Conservation (phyloP, 2,329 filamentous ascomycete genomes). For the Helminthosporium solani region DNA sequence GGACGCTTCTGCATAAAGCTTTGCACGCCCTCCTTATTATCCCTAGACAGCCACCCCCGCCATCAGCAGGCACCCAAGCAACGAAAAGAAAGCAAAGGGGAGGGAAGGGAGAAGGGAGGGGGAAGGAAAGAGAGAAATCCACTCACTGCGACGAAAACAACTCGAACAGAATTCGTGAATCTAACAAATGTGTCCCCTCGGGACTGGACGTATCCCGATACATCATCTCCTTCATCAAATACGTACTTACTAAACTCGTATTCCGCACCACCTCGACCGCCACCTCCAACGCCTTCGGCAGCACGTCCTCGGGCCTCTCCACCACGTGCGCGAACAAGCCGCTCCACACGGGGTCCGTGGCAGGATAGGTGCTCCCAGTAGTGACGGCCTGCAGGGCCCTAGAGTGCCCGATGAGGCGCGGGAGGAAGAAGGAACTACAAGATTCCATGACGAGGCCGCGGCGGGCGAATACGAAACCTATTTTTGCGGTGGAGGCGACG, state of each 20-base stretch:
- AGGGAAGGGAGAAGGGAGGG: too few species aligned
- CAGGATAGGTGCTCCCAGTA: slow-evolving; percentile 62
- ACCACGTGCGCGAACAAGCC: slow-evolving; percentile 68
- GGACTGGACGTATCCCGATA: slow-evolving; percentile 59
- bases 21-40: slow-evolving; percentile 66
- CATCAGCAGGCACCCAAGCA: neutral
- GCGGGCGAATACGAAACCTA: slow-evolving; percentile 73
- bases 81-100: neutral
- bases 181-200: slow-evolving; percentile 70
- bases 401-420: slow-evolving; percentile 65
- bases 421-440: slow-evolving; percentile 69
- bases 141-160: slow-evolving; percentile 54
- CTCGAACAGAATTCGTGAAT: slow-evolving; percentile 64
- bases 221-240: slow-evolving; percentile 72
- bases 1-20: slow-evolving; percentile 71
- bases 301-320: slow-evolving; percentile 58
- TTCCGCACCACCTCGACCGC: slow-evolving; percentile 67
- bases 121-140: neutral
- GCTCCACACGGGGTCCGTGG: slow-evolving; percentile 53
- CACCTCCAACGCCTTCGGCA: slow-evolving; percentile 65
- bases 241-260: slow-evolving; percentile 63
- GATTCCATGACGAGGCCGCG: slow-evolving; percentile 73
- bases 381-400: slow-evolving; percentile 66
- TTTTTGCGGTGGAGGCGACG: slow-evolving; percentile 59
- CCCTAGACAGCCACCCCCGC: slow-evolving; percentile 43